Base-by-base conservation (phyloP, 495 filamentous ascomycete species). In the Aspergillus panamensis region DNA sequence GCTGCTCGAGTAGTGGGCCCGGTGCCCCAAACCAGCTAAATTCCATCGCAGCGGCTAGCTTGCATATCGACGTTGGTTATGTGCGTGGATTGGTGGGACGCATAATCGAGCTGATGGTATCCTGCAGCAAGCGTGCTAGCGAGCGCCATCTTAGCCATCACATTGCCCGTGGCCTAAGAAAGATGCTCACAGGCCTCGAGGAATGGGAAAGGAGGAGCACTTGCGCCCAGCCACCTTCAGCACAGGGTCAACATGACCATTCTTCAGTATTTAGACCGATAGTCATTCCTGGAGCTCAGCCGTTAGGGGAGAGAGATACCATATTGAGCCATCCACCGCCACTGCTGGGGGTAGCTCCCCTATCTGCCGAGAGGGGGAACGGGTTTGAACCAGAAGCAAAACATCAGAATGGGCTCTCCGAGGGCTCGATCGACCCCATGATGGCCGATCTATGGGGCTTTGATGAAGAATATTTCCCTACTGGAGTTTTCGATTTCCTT, bases 131-230 rank as follows among this genome's bases (percentile, higher is more conserved):
- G 51, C 66, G 72, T 13, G 78, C 77, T 14, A 79, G 79, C 48
- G 78, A 82, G 61, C 75, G 76, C 14, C 80, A 83, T 58, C 72
- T 83, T 7, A 80, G 80, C 55, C 76, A 80, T 48, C 77, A 82
- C 48, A 78, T 83, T 39, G 77, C 80, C 2, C 73, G 72, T 31
- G 80, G 80, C 8, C 64, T 82, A 48, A 71, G 72, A 43, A 83
- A 82, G 63, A 82, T 79, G 76, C 68, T 79, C n/a, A 72, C 72
- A 6, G 76, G 76, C 6, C 64, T 77, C 13, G 74, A 77, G 43
- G 73, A 77, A 50, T 79, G 76, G 76, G 76, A 79, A 58, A 77
- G 73, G 57, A 62, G 73, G 35, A 73, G 66, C 42, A 44, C 64
- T 20, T 51, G 60, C n/a, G 57, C 47, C 31, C 67, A 66, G 25